phyloP scores from a whole-genome alignment of 2,329 filamentous ascomycete genomes.

The Chrysoporthe deuterocubensis region DNA sequence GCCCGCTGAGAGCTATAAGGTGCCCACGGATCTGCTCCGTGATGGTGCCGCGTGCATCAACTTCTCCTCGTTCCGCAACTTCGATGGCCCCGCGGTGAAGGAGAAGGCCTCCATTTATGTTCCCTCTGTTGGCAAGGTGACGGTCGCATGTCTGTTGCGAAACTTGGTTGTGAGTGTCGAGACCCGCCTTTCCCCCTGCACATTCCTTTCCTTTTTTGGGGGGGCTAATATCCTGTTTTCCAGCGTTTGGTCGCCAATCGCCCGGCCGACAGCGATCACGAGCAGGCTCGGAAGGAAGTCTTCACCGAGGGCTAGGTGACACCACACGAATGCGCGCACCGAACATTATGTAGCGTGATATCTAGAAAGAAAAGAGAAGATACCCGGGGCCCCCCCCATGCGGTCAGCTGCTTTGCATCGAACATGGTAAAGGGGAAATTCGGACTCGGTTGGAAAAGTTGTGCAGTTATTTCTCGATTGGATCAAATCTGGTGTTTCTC shows the following conservation, averaged over 20 bases:
- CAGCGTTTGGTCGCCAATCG: constrained; percentile 59
- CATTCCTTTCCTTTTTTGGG: constrained; percentile 6
- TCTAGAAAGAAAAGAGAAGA: constrained; percentile 22
- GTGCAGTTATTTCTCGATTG: not conserved
- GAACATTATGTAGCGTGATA: not conserved
- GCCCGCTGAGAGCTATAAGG: constrained; percentile 85
- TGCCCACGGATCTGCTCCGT: constrained; percentile 79
- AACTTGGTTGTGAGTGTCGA: constrained; percentile 76
- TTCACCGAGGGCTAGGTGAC: constrained; percentile 44
- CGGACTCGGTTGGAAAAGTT: not conserved
- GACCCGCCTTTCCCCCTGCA: too few relatives aligned
- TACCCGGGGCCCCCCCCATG: constrained; percentile 22
- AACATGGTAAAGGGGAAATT: constrained; percentile 6
- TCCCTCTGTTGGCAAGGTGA: constrained; percentile 96
- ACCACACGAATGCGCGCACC: not conserved
- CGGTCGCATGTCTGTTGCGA: constrained; percentile 85
- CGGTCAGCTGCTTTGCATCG: constrained; percentile 17
- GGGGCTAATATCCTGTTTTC: not conserved
- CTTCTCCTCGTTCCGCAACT: constrained; percentile 95
- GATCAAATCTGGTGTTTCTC: constrained; percentile 1
- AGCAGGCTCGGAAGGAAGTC: constrained; percentile 47
- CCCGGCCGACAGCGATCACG: constrained; percentile 41
- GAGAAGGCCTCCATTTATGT: constrained; percentile 97
- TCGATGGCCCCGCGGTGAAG: constrained; percentile 81
- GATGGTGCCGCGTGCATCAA: constrained; percentile 98